A percentile compares a stretch with the other conserved stretches of the same genome.
Conservation (phyloP, 2,329 filamentous ascomycete genomes). For the Aspergillus hiratsukae region DNA sequence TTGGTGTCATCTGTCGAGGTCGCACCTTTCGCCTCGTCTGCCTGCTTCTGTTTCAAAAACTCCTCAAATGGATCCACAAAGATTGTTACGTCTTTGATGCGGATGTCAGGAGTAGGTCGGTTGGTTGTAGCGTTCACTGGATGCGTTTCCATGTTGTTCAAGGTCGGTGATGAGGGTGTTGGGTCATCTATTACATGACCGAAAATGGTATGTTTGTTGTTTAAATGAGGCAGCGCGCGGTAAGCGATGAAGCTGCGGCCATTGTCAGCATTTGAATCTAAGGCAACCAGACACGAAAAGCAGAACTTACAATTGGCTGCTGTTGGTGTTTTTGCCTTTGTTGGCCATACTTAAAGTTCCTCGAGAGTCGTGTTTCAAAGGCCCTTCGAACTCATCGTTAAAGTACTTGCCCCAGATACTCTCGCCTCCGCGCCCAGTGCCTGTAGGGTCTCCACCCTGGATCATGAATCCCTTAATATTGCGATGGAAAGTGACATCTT, state of each 20-base stretch:
- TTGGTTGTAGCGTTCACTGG: constrained; percentile 69
- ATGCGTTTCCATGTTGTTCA: constrained; percentile 72
- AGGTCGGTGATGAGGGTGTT: constrained; percentile 41
- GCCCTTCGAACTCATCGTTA: constrained; percentile 86
- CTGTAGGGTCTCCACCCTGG: constrained; percentile 90
- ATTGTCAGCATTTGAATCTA: not conserved
- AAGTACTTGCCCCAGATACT: constrained; percentile 96
- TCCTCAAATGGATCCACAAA: constrained; percentile 95
- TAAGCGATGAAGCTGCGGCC: constrained; percentile 73
- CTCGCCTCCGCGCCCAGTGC: constrained; percentile 82
- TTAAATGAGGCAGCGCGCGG: constrained; percentile 75
- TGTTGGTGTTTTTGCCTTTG: constrained; percentile 97
- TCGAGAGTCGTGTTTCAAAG: constrained; percentile 73
- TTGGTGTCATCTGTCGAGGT: constrained; percentile 23
- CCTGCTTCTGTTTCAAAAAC: constrained; percentile 70
- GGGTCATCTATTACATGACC: constrained; percentile 71
- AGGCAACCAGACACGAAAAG: not conserved
- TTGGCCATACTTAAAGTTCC: constrained; percentile 94
- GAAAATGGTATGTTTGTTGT: constrained; percentile 97
- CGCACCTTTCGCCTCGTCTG: constrained; percentile 50
- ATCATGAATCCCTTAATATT: constrained; percentile 98
- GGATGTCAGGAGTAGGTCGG: constrained; percentile 70
- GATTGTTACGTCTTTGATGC: constrained; percentile 76
- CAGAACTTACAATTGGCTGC: constrained; percentile 65
- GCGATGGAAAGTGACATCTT: constrained; percentile 77